These are phyloP conservation scores for Leccinum subtestaceum DNA, from an alignment of 768 basidiomycete genomes.

Conservation along the genomic window DNA sequence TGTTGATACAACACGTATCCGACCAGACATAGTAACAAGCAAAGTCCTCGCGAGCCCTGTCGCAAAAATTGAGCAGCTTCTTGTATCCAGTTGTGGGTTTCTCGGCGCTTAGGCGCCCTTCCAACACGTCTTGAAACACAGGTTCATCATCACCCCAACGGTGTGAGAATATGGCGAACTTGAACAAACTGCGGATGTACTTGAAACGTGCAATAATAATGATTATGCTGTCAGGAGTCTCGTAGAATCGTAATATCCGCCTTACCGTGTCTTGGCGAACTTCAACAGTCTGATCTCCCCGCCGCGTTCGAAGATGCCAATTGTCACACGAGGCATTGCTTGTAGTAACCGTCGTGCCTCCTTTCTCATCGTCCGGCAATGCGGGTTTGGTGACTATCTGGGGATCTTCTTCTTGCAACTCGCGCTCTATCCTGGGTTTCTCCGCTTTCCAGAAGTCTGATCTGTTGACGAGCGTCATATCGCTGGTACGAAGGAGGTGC, in stretches of 20 bases:
- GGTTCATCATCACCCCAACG: conserved; percentile 23
- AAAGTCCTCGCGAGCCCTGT: conserved; percentile 15
- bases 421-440: conserved; percentile 2
- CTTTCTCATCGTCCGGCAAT: background rate
- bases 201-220: conserved; percentile 1
- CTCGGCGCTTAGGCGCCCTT: background rate
- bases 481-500: conserved; percentile 14
- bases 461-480: conserved; percentile 15
- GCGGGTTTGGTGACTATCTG: background rate
- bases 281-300: background rate
- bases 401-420: background rate
- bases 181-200: conserved; percentile 15
- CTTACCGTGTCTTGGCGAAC: conserved; percentile 3
- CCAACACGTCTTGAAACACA: conserved; percentile 8
- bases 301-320: background rate
- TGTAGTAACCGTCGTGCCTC: background rate
- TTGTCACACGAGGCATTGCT: background rate
- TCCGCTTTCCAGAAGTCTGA: conserved; percentile 14
- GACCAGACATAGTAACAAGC: conserved; percentile 24
- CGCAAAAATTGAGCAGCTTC: conserved; percentile 18
- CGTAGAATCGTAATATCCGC: background rate
- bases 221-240: background rate
- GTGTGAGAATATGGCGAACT: conserved; percentile 20
- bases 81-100: conserved; percentile 11
- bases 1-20: conserved; percentile 24